Evolutionary conservation across 768 basidiomycete species (phyloP).

Genomic region (Solioccasus polychromus): DNA sequence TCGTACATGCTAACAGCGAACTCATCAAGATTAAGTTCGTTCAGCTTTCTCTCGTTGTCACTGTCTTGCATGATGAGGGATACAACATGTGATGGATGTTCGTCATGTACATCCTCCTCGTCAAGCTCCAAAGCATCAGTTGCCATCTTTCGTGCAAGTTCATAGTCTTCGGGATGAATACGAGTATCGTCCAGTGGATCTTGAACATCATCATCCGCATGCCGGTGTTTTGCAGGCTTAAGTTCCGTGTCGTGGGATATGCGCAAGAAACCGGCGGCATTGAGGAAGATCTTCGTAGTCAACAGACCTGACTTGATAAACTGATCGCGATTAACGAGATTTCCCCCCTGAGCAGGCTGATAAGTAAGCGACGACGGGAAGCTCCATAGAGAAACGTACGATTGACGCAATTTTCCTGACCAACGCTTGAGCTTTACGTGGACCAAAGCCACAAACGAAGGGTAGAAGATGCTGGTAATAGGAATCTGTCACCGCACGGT

Average conservation of each 20-base stretch:
- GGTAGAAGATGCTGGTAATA: constrained; percentile 89
- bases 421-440: constrained; percentile 85
- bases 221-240: constrained; percentile 58
- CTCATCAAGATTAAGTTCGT: constrained; percentile 91
- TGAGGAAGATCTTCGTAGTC: constrained; percentile 86
- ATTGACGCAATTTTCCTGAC: constrained; percentile 75
- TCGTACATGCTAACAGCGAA: constrained; percentile 91
- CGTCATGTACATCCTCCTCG: constrained; percentile 91
- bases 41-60: constrained; percentile 75
- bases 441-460: constrained; percentile 91
- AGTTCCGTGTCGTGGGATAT: constrained; percentile 72
- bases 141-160: constrained; percentile 97
- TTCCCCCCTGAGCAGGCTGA: constrained; percentile 63
- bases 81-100: constrained; percentile 90
- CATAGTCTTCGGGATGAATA: constrained; percentile 97
- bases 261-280: constrained; percentile 88
- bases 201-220: constrained; percentile 61
- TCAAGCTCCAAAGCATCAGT: constrained; percentile 96
- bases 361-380: background rate
- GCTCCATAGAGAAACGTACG: constrained; percentile 42
- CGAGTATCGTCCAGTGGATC: constrained; percentile 95
- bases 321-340: constrained; percentile 81
- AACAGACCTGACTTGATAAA: constrained; percentile 80
- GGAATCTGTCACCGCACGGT: constrained; percentile 81
- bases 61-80: constrained; percentile 79